These are phyloP conservation scores for Penicillium aurantiogriseum DNA, from an alignment of 2,329 filamentous ascomycete genomes.

Conservation along the genomic window DNA sequence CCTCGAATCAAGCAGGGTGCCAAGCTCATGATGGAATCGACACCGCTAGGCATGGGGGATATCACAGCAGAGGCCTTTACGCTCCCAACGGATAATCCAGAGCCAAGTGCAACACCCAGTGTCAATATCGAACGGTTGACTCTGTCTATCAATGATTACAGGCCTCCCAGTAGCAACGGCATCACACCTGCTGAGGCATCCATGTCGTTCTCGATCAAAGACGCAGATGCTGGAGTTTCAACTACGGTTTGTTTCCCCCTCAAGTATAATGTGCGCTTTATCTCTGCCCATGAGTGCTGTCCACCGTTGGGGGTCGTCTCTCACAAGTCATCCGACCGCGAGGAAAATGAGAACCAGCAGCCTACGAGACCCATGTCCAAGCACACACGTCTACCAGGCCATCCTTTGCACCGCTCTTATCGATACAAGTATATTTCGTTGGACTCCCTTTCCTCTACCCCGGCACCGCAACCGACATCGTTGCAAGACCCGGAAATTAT, in stretches of 20 bases:
- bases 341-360: not conserved
- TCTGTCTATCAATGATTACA: conserved; percentile 23
- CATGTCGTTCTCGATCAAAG: conserved; percentile 27
- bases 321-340: not conserved
- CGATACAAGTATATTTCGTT: conserved; percentile 34
- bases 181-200: conserved; percentile 27
- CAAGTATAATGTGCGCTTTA: conserved; percentile 53
- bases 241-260: conserved; percentile 41
- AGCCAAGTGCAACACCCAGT: conserved; percentile 9
- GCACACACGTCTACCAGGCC: conserved; percentile 36
- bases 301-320: conserved; percentile 40
- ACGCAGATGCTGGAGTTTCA: conserved; percentile 10
- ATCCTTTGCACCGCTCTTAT: conserved; percentile 40
- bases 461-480: conserved; percentile 13
- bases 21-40: conserved; percentile 40
- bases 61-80: conserved; percentile 40
- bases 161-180: conserved; percentile 11
- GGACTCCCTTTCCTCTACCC: conserved; percentile 20
- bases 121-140: conserved; percentile 27
- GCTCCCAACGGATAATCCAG: conserved; percentile 36
- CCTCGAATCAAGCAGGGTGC: conserved; percentile 47
- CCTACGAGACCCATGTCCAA: conserved; percentile 9
- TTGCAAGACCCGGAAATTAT: conserved; percentile 23
- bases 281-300: conserved; percentile 55
- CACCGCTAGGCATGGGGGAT: conserved; percentile 41